Evolutionary conservation across 164 flowering plant species (phyloP).

Genomic region (Amborella trichopoda): DNA sequence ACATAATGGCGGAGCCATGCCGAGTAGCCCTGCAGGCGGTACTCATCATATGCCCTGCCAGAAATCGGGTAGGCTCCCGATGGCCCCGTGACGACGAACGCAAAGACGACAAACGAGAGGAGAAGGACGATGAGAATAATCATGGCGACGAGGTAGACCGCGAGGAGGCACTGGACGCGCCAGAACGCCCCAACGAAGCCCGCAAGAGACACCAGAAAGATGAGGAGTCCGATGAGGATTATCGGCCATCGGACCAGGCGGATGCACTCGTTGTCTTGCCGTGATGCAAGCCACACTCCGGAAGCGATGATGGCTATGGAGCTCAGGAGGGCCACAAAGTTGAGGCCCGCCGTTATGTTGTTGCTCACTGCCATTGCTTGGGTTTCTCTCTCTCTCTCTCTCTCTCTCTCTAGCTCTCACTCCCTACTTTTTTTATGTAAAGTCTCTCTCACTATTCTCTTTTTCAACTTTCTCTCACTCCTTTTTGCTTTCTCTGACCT

Average conservation of each 20-base stretch:
- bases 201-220: constrained; percentile 60
- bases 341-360: constrained; percentile 59
- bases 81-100: constrained; percentile 64
- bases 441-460: too few species aligned
- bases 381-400: background rate
- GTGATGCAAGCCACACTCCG: constrained; percentile 81
- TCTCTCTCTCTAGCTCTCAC: too few species aligned
- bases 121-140: constrained; percentile 53
- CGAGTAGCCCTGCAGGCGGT: constrained; percentile 51
- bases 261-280: constrained; percentile 71
- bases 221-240: constrained; percentile 49
- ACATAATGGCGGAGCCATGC: constrained; percentile 58
- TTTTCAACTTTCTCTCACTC: too few species aligned
- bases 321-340: constrained; percentile 69
- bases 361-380: constrained; percentile 61
- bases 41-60: constrained; percentile 59
- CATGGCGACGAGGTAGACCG: constrained; percentile 64
- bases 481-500: too few species aligned
- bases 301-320: constrained; percentile 68
- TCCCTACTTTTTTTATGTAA: too few species aligned
- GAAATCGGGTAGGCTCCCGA: constrained; percentile 46
- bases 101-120: constrained; percentile 48
- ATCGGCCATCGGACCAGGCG: constrained; percentile 74
- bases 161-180: constrained; percentile 56
- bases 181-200: constrained; percentile 87